Evolutionary conservation across 2,329 filamentous ascomycete species (phyloP), one percentile per base, ranked within the genome.

Genomic region (Chrysosphaeria jannelii): DNA sequence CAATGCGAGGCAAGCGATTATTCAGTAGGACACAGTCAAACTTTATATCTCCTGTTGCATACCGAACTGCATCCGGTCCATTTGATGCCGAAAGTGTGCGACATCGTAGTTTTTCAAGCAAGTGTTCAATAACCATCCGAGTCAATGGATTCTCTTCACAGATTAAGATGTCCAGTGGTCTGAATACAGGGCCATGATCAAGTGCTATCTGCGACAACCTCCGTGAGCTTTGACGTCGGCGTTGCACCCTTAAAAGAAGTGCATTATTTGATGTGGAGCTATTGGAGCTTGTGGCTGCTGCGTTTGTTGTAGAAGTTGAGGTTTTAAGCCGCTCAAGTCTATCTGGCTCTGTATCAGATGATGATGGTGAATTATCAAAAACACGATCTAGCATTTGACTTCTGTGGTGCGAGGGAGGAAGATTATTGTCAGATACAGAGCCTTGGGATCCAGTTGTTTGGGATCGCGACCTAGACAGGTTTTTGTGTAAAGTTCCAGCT

Each of bases 11-110:
- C 21, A 97, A 51, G 40, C 81, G 88, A 48, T 78, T 91, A 44
- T 97, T 85, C 43, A 90, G 81, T 52, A 97, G 85, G 40, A 97
- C 91, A 35, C 91, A 76, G 44, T 97, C 85, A 38, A 93, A 97
- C 38, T 93, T 89, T 39, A 97, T 81, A 39, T 93, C 81, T 37
- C 81, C 81, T 53, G 89, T 74, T 14, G 85, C 78, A 44, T 85
- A 90, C 12, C 81, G 65, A 35, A 90, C 69, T 8, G 81, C 85
- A 39, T 97, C 85, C 0, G 75, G 68, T 1, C 85, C 85, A 34
- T 79, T 90, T 3, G 68, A 58, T 4, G 85, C 81, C 3, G 75
- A 78, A 36, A 97, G 85, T 6, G 81, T 91, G 20, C 85, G 72
- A 37, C 85, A 97, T 17, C 76, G 70, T 17, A 93, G 51, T 45